Evolutionary conservation across 2,329 filamentous ascomycete species (phyloP), one percentile per base, ranked within the genome.

Genomic region (Aspergillus japonicus): DNA sequence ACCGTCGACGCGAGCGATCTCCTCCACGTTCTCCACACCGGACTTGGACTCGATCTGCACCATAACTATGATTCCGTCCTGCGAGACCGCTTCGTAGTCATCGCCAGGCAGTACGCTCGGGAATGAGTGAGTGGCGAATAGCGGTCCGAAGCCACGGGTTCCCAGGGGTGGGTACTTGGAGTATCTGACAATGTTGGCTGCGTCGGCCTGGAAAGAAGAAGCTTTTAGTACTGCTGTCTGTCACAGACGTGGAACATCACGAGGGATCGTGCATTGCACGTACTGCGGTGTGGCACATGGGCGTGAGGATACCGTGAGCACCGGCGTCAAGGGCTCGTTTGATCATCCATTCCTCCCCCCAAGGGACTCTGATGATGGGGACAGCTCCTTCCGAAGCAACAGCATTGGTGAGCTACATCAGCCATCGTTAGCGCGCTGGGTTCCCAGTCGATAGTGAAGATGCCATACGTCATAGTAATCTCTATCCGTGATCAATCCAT

Each of bases 11-110:
- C 68, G 69, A 1, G 77, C 77, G 60, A 80, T 80, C 56, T 75
- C 73, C 66, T 80, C 78, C 7, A 79, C 77, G 58, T 76, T 78
- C 49, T 77, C 76, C 6, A 80, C 69, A 2, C 74, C 77, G 8
- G 71, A 63, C 16, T 65, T 67, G 0, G 77, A 77, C 70, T 80
- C 77, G 52, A 80, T 79, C 66, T 79, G 77, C 19, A 79, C 73
- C 47, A 71, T 67, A 1, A 75, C 72, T 8, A 73, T 44, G 11
- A 78, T 61, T 1, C 64, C 63, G 4, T 62, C 57, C 55, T 78
- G 72, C 5, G 73, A 75, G n/a, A 65, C 65, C 6, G 65, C 60
- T 52, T 77, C 71, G 59, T 79, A 77, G 10, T 72, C 67, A 5
- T 60, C 60, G 0, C 62, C 70, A 8, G 67, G 58, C 31, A 64